Evolutionary conservation across 23 red algal species (phyloP), one percentile per base, ranked within the genome.

Genomic region (Rhodosorus marinus): DNA sequence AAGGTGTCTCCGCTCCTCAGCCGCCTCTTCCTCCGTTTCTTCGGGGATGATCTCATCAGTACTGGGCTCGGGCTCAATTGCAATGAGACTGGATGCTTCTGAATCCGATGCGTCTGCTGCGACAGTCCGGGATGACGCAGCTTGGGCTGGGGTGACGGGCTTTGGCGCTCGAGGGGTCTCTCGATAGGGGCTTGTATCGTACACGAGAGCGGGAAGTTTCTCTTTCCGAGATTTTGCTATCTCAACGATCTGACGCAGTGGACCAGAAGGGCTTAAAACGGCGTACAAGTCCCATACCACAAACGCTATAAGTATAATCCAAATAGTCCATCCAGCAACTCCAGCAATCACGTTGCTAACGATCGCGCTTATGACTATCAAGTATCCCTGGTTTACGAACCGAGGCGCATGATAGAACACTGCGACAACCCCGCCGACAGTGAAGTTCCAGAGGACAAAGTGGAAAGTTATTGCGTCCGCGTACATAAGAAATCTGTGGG

Each of bases 241-340:
- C 17, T 71, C 57, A 4, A 92, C 60, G 11, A 92, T 31, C 29
- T 29, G 47, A 47, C 69, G 34, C 24, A 92, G 68, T 17, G 82
- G 82, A 1, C 82, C 82, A 23, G 42, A 56, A 22, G 59, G 69
- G 23, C 55, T 51, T 2, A 92, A 50, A 0, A 92, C 82, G 24
- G 82, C 82, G 32, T 62, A 92, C 36, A 92, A 57, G 49, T 92
- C 82, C 82, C 82, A 92, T 26, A 79, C 29, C 0, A 80, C 82
- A 34, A 92, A 49, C 7, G 27, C 82, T 0, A 34, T 55, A 3
- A 92, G 68, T 22, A 92, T 50, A 7, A 60, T 32, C 71, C 82
- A 76, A 31, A 65, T 77, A 3, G 71, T 31, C 52, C 50, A 71
- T 5, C 60, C 40, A 4, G 70, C 66, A 27, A 92, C 63, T 35